Evolutionary conservation across 495 filamentous ascomycete species (phyloP), one percentile per base, ranked within the genome.

Genomic region (Penicillium dipodomyicola): DNA sequence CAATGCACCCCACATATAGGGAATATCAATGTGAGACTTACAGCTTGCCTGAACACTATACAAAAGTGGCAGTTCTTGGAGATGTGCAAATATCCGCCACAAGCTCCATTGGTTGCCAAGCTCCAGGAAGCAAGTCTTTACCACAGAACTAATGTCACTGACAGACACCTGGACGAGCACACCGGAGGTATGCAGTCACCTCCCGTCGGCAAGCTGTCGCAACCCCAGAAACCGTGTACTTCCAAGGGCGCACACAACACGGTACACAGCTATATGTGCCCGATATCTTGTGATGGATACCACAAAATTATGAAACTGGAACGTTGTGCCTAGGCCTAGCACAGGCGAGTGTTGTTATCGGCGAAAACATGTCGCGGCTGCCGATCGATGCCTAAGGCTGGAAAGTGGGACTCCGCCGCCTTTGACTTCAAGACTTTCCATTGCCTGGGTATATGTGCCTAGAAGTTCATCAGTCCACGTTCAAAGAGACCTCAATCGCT

Each of bases 361-460:
- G 50, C 39, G 50, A 52, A 52, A 52, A 52, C 50, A 52, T 52
- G 23, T 52, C 50, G 50, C 50, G 50, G 50, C 23, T 41, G 37
- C 50, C 50, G 50, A 52, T 30, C 3, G 39, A 0, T 32, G 50
- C 50, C 50, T 52, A 20, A 52, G 50, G 50, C 50, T 14, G 42
- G 4, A 1, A 52, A 52, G 50, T 43, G 50, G 50, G 27, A 37
- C 47, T 49, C 20, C 32, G 25, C 37, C 50, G 39, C 50, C 23
- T 52, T 39, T 4, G 39, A 52, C 50, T 41, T 43, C 50, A 52
- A 52, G 25, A 52, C 39, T 30, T 27, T 23, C 25, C 15, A 42
- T 15, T 15, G 37, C 25, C 22, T 19, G 22, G 14, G 25, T 52
- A 10, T 52, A 43, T 22, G 37, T 52, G 25, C 17, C 45, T 48